Evolutionary conservation across 805 yeast genomes (phyloP).

Genomic region (Saccharomycopsis fodiens): DNA sequence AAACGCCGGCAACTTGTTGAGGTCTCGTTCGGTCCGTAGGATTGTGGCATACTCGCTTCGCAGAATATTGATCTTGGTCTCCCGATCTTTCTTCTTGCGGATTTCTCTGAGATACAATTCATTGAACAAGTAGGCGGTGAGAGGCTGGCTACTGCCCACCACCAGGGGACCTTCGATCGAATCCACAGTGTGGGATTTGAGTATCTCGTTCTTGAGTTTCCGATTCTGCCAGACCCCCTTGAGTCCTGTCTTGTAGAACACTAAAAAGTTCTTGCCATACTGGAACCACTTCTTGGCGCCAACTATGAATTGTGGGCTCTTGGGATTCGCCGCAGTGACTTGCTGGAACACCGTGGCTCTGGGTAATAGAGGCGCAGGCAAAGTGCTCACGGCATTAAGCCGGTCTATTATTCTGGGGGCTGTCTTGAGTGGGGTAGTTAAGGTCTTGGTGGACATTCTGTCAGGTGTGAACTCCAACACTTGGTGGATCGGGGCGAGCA

Average conservation of each 20-base stretch:
- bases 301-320: neutral
- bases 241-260: conserved; percentile 53
- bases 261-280: conserved; percentile 38
- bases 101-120: conserved; percentile 31
- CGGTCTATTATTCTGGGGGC: neutral
- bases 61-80: conserved; percentile 28
- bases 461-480: too few species aligned
- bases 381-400: conserved; percentile 15
- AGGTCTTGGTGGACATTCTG: too few species aligned
- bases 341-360: conserved; percentile 23
- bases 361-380: conserved; percentile 5
- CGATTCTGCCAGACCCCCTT: conserved; percentile 45
- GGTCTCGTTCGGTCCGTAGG: conserved; percentile 34
- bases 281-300: conserved; percentile 34
- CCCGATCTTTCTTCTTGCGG: conserved; percentile 23
- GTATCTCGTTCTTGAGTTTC: conserved; percentile 23
- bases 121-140: conserved; percentile 32
- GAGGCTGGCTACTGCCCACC: conserved; percentile 30
- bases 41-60: conserved; percentile 40
- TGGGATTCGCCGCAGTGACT: conserved; percentile 19
- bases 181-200: conserved; percentile 15
- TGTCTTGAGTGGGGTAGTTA: neutral
- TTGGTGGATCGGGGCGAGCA: too few species aligned
- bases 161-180: neutral
- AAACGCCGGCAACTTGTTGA: conserved; percentile 45